These are phyloP conservation scores for Trichoderma asperellum DNA, from an alignment of 2,329 filamentous ascomycete genomes.

Conservation along the genomic window DNA sequence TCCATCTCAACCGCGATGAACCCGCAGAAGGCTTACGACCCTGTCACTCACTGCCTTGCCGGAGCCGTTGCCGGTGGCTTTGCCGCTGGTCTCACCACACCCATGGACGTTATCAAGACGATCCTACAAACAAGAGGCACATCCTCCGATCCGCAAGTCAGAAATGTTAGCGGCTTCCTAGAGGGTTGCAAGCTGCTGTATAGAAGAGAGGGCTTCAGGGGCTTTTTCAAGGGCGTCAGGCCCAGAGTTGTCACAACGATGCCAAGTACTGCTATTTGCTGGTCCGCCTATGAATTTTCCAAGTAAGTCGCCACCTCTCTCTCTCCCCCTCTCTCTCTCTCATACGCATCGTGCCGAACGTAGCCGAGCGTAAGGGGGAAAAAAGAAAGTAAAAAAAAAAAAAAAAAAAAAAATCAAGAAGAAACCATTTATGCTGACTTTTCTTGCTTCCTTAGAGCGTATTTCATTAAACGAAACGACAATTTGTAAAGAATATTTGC, in stretches of 20 bases:
- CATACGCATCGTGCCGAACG: neutral
- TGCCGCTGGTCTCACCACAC: conserved; percentile 90
- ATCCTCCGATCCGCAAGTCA: conserved; percentile 76
- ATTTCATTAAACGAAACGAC: conserved; percentile 62
- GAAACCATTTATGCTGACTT: neutral
- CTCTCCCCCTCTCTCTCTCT: neutral
- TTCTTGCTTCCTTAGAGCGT: conserved; percentile 49
- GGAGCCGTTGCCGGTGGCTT: conserved; percentile 92
- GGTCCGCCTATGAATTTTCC: conserved; percentile 75
- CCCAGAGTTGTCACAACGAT: conserved; percentile 94
- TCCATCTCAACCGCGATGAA: conserved; percentile 95
- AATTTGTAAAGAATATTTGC: conserved; percentile 37
- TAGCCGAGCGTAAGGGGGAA: neutral
- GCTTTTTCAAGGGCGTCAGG: conserved; percentile 91
- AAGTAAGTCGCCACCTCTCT: conserved; percentile 55
- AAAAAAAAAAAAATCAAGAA: neutral
- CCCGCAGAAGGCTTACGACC: conserved; percentile 82
- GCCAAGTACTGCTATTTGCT: conserved; percentile 99
- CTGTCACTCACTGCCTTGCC: conserved; percentile 88
- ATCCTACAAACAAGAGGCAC: conserved; percentile 91
- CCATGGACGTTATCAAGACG: conserved; percentile 98
- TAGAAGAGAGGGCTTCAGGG: conserved; percentile 77
- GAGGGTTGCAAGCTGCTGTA: conserved; percentile 82
- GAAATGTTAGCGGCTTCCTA: conserved; percentile 80
- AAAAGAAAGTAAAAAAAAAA: neutral